Percentiles rank a stretch among this genome's conserved stretches.
Evolutionary conservation across 768 basidiomycete genomes (phyloP).

Genomic region (Termitomyces sp.): DNA sequence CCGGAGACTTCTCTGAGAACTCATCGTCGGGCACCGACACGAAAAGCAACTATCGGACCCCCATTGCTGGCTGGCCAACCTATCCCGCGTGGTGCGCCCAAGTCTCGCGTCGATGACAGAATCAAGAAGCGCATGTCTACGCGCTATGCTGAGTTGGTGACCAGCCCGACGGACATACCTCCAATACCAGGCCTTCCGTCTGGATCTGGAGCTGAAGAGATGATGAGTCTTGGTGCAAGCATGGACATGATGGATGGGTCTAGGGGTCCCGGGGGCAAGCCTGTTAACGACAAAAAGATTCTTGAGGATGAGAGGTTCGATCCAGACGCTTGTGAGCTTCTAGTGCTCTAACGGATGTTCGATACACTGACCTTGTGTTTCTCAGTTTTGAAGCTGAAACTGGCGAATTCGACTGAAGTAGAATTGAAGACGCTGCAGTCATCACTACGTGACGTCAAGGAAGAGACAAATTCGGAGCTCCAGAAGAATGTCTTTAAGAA

Average conservation of each 20-base stretch:
- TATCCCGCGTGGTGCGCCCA: constrained; percentile 39
- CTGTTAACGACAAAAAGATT: constrained; percentile 54
- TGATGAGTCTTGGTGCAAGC: constrained; percentile 14
- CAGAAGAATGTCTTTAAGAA: constrained; percentile 95
- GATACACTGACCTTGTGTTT: constrained; percentile 6
- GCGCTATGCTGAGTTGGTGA: constrained; percentile 80
- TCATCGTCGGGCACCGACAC: constrained; percentile 17
- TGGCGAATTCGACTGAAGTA: constrained; percentile 86
- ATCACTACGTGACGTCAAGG: constrained; percentile 63
- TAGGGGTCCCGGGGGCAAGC: constrained; percentile 35
- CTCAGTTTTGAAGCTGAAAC: constrained; percentile 72
- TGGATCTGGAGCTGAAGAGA: constrained; percentile 27
- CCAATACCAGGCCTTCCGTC: constrained; percentile 53
- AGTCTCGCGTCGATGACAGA: constrained; percentile 72
- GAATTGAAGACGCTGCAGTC: constrained; percentile 74
- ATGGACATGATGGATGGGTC: constrained; percentile 34
- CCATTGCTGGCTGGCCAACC: constrained; percentile 16
- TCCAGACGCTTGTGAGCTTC: constrained; percentile 75
- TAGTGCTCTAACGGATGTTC: constrained; percentile 7
- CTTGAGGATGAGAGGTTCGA: constrained; percentile 81
- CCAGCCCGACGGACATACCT: constrained; percentile 63
- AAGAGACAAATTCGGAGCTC: constrained; percentile 71
- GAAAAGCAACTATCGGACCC: constrained; percentile 15
- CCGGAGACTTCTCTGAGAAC: constrained; percentile 17
- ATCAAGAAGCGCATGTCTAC: constrained; percentile 96